Evolutionary conservation across 1,139 yeast genomes (phyloP), one percentile per base, ranked within the genome.

Genomic region (Suhomyces panamericanus): DNA sequence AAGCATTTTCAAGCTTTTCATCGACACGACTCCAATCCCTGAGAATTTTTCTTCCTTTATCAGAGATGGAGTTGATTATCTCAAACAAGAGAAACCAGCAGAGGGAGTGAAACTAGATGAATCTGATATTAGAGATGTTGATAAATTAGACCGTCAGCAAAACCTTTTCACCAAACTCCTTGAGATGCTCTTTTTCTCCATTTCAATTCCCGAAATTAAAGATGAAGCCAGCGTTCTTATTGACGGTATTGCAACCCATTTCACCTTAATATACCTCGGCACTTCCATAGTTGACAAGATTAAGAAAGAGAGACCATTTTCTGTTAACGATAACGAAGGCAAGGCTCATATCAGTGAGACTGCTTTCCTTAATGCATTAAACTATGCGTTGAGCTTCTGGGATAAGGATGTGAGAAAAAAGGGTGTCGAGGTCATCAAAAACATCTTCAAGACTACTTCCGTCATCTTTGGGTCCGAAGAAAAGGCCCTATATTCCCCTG

Each of bases 241-340:
- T 36, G 77, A 79, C 48, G 83, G 88, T 39, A 61, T 91, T 8
- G 80, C 95, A 24, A 84, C 83, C 46, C 98, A 93, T 63, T 84
- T 87, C 53, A 83, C 90, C 6, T 70, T 93, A 45, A 67, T 89
- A 6, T 88, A 89, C 52, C 76, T 91, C 40, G 87, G 89, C 28
- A 83, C 85, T 27, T 84, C 90, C 2, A 77, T 88, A 38, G 68
- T 81, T 29, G 91, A 86, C 42, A 85, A 85, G 55, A 73, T 87
- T 43, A 83, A 86, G 57, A 78, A 80, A 46, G 81, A 84, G 50
- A 72, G 93, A 30, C 77, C 83, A 10, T 91, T 91, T 59, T 80
- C 85, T 12, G 82, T 90, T 13, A 79, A 80, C 46, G 91, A 89
- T 53, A 81, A 85, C 46, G 96, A 90, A 64, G 96, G 96, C 0